Percentiles rank a stretch among this genome's conserved stretches.
Conservation (phyloP, 306 rosid genomes). For the Malus domestica region DNA sequence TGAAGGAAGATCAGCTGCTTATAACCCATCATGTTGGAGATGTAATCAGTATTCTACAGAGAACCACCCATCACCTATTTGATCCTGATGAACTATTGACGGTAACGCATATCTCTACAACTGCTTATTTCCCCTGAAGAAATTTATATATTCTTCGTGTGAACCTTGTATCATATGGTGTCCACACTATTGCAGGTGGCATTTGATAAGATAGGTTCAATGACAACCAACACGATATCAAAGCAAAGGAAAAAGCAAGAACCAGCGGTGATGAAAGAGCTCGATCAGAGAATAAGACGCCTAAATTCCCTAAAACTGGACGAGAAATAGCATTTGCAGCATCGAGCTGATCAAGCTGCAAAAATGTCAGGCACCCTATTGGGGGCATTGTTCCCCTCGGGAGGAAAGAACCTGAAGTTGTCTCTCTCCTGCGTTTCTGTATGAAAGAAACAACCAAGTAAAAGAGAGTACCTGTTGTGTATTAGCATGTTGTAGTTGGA, state of each 20-base stretch:
- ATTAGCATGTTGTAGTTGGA: slow-evolving; percentile 34
- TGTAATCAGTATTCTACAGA: slow-evolving; percentile 73
- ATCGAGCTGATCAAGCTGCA: slow-evolving; percentile 26
- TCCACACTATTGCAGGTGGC: slow-evolving; percentile 62
- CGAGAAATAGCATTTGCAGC: slow-evolving; percentile 32
- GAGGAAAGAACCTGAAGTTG: slow-evolving; percentile 24
- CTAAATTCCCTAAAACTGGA: slow-evolving; percentile 58
- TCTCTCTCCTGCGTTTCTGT: slow-evolving; percentile 9
- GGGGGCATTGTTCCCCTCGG: slow-evolving; percentile 18
- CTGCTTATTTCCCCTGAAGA: not conserved
- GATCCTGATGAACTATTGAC: slow-evolving; percentile 92
- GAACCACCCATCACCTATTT: slow-evolving; percentile 81
- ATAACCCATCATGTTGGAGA: slow-evolving; percentile 86
- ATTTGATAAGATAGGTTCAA: slow-evolving; percentile 84
- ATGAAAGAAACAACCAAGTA: slow-evolving; percentile 12
- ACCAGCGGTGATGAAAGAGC: slow-evolving; percentile 96
- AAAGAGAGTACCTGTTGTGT: slow-evolving; percentile 31
- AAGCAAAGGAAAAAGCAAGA: slow-evolving; percentile 97
- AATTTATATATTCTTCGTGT: not conserved
- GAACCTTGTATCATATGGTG: not conserved
- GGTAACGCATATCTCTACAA: slow-evolving; percentile 27
- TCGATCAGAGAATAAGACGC: slow-evolving; percentile 76
- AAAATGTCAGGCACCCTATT: slow-evolving; percentile 21
- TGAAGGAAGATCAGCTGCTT: slow-evolving; percentile 84
- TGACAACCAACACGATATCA: slow-evolving; percentile 85